Evolutionary conservation across 1,284 basidiomycete genomes (phyloP).

Genomic region (Pulveroboletus sp.): DNA sequence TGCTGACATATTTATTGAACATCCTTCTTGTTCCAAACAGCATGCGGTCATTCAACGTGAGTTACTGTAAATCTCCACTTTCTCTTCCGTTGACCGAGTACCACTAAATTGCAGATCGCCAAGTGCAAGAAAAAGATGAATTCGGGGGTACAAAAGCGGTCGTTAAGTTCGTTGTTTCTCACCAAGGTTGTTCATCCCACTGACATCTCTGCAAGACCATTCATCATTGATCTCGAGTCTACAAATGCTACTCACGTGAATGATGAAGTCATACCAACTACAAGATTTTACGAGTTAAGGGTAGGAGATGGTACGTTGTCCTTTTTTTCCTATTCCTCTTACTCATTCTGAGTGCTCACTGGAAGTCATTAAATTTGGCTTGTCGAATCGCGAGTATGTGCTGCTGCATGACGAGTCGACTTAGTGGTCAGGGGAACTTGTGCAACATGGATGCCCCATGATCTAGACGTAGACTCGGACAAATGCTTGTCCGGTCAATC

Average conservation of each 20-base stretch:
- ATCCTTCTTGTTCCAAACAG: constrained; percentile 98
- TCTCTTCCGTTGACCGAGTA: constrained; percentile 11
- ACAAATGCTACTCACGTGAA: constrained; percentile 96
- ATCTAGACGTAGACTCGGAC: background rate
- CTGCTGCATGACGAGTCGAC: constrained; percentile 79
- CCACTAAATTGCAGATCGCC: constrained; percentile 60
- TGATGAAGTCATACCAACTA: constrained; percentile 78
- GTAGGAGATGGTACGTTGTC: constrained; percentile 74
- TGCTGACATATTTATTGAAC: constrained; percentile 88
- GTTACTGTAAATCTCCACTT: constrained; percentile 24
- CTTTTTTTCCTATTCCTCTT: background rate
- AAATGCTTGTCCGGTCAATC: background rate
- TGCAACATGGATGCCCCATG: background rate
- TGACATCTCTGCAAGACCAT: constrained; percentile 61
- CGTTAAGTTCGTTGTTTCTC: constrained; percentile 67
- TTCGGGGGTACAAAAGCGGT: constrained; percentile 76
- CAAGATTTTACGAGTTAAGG: constrained; percentile 90
- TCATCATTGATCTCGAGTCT: constrained; percentile 95
- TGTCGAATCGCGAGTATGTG: constrained; percentile 86
- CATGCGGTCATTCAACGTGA: constrained; percentile 94
- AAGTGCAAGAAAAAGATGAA: constrained; percentile 85
- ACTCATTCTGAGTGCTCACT: constrained; percentile 10
- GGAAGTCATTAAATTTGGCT: constrained; percentile 89
- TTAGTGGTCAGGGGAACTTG: constrained; percentile 29
- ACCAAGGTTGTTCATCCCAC: constrained; percentile 2